Evolutionary conservation across 139 green algal genomes (phyloP).

Genomic region (Medakamo hakoo): DNA sequence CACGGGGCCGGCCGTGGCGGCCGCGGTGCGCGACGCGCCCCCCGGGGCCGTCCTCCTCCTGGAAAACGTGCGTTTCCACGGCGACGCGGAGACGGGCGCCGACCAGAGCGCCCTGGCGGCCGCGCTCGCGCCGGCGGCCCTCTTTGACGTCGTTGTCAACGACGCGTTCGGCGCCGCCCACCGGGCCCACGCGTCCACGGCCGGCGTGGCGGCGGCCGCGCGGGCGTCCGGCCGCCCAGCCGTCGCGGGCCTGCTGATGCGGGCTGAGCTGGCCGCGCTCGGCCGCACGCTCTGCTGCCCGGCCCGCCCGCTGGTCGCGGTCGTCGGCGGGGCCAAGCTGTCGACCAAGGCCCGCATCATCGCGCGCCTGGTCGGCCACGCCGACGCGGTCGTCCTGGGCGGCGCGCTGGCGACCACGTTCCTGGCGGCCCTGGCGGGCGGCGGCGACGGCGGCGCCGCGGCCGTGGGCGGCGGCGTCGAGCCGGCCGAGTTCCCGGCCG

Average conservation of each 20-base stretch:
- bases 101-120: slow-evolving; percentile 82
- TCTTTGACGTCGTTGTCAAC: slow-evolving; percentile 97
- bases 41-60: slow-evolving; percentile 8
- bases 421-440: neutral
- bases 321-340: slow-evolving; percentile 95
- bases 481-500: neutral
- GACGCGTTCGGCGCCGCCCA: slow-evolving; percentile 98
- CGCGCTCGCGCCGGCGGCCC: slow-evolving; percentile 72
- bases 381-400: slow-evolving; percentile 80
- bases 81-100: slow-evolving; percentile 87
- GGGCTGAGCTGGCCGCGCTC: slow-evolving; percentile 94
- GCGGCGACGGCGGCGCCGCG: neutral
- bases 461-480: neutral
- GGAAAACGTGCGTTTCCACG: slow-evolving; percentile 59
- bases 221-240: slow-evolving; percentile 6
- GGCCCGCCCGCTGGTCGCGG: slow-evolving; percentile 84
- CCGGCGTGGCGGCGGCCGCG: slow-evolving; percentile 81
- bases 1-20: slow-evolving; percentile 59
- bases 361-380: slow-evolving; percentile 79
- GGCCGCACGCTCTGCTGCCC: slow-evolving; percentile 26
- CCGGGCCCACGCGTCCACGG: slow-evolving; percentile 92
- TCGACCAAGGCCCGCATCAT: slow-evolving; percentile 98
- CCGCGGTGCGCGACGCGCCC: slow-evolving; percentile 27
- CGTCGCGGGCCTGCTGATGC: slow-evolving; percentile 45
- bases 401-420: slow-evolving; percentile 8